Base-by-base conservation (phyloP, 371 early-diverging fungal species). In the Capillidium rhysosporum region DNA sequence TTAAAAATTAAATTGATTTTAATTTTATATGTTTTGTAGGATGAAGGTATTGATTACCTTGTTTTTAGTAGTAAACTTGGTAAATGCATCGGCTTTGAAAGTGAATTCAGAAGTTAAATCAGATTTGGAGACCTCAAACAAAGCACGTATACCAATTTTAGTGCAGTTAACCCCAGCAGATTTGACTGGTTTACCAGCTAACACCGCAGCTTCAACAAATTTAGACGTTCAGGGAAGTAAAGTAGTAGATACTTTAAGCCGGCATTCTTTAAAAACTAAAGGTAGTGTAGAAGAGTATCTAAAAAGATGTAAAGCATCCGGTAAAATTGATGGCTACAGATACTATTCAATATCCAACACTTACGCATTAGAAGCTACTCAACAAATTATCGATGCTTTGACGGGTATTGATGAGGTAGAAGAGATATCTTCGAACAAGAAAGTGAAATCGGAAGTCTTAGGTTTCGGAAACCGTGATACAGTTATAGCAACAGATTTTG, bases 321-420 rank as follows among this genome's bases (percentile, higher is more conserved):
- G 43, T 18, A 43, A 14, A 7, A 43, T 43, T 18, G 18, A 43
- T 5, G 43, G 21, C 24, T 51, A 51, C 23, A 29, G 51, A 18
- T 38, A 26, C 52, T 52, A 52, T 24, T 39, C n/a, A 21, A 52
- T 52, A 39, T 40, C 52, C 21, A 52, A 52, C 18, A 52, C 52
- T 25, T 40, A 16, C 28, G 52, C 52, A 4, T 30, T 52, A 3
- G 40, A 40, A 40, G 39, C 40, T 39, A 10, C 30, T 9, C 16
- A 20, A 16, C 2, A 12, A 12, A 5, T 52, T 3, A 40, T 52
- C 28, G 52, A 52, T 21, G 4, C 9, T 2, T 18, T 52, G 9
- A 1, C 52, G 2, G 18, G 24, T 3, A 12, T 41, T 7, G 12
- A n/a, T 41, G 14, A 52, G 2, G 52, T 52, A 21, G 28, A 52